phyloP scores from a whole-genome alignment of 2,329 filamentous ascomycete species.

The Ceratocystis ficicola region DNA sequence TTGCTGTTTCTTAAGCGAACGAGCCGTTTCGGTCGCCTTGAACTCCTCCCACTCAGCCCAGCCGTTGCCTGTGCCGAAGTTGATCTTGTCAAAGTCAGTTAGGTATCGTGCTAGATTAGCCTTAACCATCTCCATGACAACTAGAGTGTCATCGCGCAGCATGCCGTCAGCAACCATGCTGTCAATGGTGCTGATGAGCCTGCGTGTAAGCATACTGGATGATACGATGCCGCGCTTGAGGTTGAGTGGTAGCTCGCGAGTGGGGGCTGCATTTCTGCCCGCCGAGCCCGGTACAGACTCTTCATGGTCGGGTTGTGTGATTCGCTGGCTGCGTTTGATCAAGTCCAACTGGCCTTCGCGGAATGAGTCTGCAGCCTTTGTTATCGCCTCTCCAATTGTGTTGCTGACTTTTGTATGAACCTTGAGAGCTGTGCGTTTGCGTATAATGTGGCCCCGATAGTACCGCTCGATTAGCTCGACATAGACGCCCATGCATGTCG shows the following conservation, averaged over 20 bases:
- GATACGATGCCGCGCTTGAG: conserved; percentile 13
- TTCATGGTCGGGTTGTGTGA: neutral
- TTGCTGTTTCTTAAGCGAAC: neutral
- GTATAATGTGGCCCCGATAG: conserved; percentile 14
- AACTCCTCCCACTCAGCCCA: conserved; percentile 21
- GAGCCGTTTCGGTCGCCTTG: conserved; percentile 3
- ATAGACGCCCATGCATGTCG: conserved; percentile 11
- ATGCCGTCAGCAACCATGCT: conserved; percentile 12
- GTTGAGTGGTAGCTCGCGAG: conserved; percentile 5
- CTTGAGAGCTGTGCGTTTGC: neutral
- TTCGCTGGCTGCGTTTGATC: conserved; percentile 4
- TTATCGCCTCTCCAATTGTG: neutral
- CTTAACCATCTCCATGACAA: conserved; percentile 13
- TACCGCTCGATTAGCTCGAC: conserved; percentile 18
- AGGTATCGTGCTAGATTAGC: conserved; percentile 10
- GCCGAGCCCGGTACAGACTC: neutral
- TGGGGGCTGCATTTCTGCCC: neutral
- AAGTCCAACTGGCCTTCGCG: conserved; percentile 18
- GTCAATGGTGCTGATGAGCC: conserved; percentile 18
- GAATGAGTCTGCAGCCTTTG: conserved; percentile 8
- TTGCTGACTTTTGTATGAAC: conserved; percentile 9
- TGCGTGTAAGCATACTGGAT: conserved; percentile 27
- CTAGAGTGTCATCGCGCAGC: conserved; percentile 14
- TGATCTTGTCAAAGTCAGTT: conserved; percentile 11
- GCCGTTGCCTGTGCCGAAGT: conserved; percentile 12